Evolutionary conservation across 2,329 filamentous ascomycete genomes (phyloP), one percentile per base, ranked within the genome.

Genomic region (Sarocladium oryzae): DNA sequence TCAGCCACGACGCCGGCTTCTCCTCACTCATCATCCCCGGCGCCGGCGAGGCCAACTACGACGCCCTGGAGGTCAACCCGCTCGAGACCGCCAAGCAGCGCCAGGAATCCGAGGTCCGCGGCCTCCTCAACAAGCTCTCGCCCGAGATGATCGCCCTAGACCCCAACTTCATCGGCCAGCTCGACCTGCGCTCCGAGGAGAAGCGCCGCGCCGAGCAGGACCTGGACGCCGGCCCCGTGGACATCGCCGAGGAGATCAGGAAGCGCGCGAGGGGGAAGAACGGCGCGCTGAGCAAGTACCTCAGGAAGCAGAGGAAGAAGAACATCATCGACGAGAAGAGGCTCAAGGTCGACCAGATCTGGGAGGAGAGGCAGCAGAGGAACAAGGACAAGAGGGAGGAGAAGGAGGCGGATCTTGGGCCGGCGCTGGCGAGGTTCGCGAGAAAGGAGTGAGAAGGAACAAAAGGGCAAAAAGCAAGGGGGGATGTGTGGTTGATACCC

Each of bases 281-380:
- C 64, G 90, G 86, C 59, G 88, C 88, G 53, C 71, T 97, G 56
- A 84, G 89, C 63, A 90, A 91, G 67, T 91, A 95, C 65, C 69
- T 97, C 63, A 77, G 93, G 58, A 97, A 97, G 82, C 91, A 93
- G 73, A 84, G 89, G 41, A 85, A 86, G 63, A 89, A 86, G 77
- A 97, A 97, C 67, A 82, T 99, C 53, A 90, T 99, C 66, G 93
- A 99, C 73, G 93, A 96, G 77, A 91, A 92, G 79, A 85, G 88
- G 64, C 70, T 96, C 67, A 84, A 85, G 64, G 85, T 91, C 45
- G 88, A 96, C 66, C 88, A 90, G 69, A 75, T 96, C 65, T 84
- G 86, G 73, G 82, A 85, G 58, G 81, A 86, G 66, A 82, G 81
- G 66, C 79, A 85, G 59, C 79, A 84, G 65, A 80, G 84, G 61